Evolutionary conservation across 352 stramenopile species (phyloP), one percentile per base, ranked within the genome.

Genomic region (Thraustochytrium striatum): DNA sequence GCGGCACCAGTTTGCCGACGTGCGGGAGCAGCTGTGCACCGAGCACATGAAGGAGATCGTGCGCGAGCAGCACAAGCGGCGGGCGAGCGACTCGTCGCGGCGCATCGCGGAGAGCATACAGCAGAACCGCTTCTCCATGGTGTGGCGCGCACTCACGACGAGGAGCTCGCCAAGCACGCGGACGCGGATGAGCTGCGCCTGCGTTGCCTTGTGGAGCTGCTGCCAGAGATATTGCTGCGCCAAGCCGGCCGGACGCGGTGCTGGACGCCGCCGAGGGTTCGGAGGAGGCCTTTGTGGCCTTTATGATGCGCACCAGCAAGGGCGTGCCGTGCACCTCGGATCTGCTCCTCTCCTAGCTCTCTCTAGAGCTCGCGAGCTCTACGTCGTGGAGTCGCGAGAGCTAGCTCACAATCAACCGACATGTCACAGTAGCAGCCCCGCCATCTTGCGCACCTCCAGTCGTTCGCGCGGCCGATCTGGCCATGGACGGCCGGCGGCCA

Each of bases 261-360:
- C n/a, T 75, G 7, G 65, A 41, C 35, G 65, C 65, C 13, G n/a
- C 65, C 30, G 16, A 41, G 13, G 19, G 9, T n/a, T 47, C 39
- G 50, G 11, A 65, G 25, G 65, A 75, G 9, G 47, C 16, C 47
- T 75, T 75, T 75, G 2, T 43, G 9, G 0, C 13, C 41, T 62
- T 75, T n/a, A 39, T 75, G 11, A 62, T 75, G 44, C 44, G 52
- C 52, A 25, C 44, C 16, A 61, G 30, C 21, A 75, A 70, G 65
- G 65, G 65, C 35, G 68, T 75, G 16, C 65, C 65, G 25, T 75
- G 65, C 52, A 75, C 65, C 8, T 75, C 65, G n/a, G 65, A 75
- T 33, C 39, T 75, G 3, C 39, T 75, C 19, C 0, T 75, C 32
- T 72, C 52, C 13, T 61, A n/a, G n/a, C n/a, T n/a, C n/a, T n/a